A percentile compares a stretch with the other conserved stretches of the same genome.
phyloP scores from a whole-genome alignment of 2,329 filamentous ascomycete genomes.

The Apiospora marii region DNA sequence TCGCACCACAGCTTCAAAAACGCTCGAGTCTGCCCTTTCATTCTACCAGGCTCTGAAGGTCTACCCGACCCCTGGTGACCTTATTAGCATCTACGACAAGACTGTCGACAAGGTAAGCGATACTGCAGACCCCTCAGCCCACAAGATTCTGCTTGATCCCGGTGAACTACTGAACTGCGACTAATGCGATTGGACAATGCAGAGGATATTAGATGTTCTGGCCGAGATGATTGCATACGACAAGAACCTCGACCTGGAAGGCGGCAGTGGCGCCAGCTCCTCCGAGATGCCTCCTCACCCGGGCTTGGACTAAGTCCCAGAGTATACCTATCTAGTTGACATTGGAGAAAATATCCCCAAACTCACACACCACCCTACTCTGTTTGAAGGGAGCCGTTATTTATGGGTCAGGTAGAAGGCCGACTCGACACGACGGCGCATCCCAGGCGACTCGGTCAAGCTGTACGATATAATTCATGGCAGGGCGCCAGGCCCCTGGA shows the following conservation, averaged over 20 bases:
- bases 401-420: neutral
- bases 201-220: constrained; percentile 93
- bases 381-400: neutral
- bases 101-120: constrained; percentile 86
- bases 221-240: constrained; percentile 98
- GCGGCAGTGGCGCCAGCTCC: constrained; percentile 44
- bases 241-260: constrained; percentile 69
- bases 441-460: neutral
- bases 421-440: neutral
- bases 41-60: constrained; percentile 99
- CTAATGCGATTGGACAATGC: constrained; percentile 22
- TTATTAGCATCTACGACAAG: constrained; percentile 98
- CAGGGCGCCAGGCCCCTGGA: constrained; percentile 12
- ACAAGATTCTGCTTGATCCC: neutral
- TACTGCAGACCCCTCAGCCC: neutral
- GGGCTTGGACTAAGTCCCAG: constrained; percentile 57
- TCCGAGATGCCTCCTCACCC: constrained; percentile 56
- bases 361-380: constrained; percentile 12
- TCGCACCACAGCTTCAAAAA: constrained; percentile 60
- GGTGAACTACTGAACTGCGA: neutral
- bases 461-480: constrained; percentile 29
- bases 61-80: constrained; percentile 89
- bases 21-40: constrained; percentile 85
- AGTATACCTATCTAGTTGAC: neutral
- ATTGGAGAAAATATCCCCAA: neutral